Evolutionary conservation across 768 basidiomycete genomes (phyloP).

Genomic region (Termitomyces sp.): DNA sequence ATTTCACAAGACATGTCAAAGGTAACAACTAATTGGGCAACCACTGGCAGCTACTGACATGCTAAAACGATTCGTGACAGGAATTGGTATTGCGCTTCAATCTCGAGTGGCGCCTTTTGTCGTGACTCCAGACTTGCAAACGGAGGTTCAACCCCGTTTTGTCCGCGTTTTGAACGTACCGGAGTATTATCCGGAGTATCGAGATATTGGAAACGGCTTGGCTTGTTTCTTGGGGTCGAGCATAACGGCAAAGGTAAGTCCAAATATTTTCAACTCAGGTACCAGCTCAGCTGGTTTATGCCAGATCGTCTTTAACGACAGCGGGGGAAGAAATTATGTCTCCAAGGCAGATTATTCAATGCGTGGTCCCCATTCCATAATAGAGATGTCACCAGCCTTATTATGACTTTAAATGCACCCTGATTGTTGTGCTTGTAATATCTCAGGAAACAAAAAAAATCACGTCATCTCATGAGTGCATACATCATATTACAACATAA

Average conservation of each 20-base stretch:
- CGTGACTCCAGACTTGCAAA: slow-evolving; percentile 54
- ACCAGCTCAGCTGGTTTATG: not conserved
- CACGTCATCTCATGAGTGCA: slow-evolving; percentile 1
- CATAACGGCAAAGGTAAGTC: slow-evolving; percentile 75
- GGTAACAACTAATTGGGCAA: slow-evolving; percentile 32
- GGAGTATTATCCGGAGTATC: slow-evolving; percentile 88
- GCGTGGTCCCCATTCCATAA: slow-evolving; percentile 68
- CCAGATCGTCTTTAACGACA: slow-evolving; percentile 73
- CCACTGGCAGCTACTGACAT: not conserved
- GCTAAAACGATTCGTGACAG: slow-evolving; percentile 26
- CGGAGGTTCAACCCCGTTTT: slow-evolving; percentile 65
- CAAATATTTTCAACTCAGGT: not conserved
- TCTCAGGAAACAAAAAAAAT: not conserved
- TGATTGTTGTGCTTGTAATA: not conserved
- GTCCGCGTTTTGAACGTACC: slow-evolving; percentile 65
- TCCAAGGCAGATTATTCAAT: slow-evolving; percentile 73
- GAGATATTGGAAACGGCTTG: slow-evolving; percentile 77
- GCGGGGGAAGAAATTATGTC: slow-evolving; percentile 61
- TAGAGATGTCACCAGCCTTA: slow-evolving; percentile 73
- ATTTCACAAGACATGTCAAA: slow-evolving; percentile 64
- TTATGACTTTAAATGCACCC: slow-evolving; percentile 34
- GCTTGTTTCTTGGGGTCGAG: slow-evolving; percentile 79
- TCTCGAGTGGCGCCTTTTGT: slow-evolving; percentile 64
- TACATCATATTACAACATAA: slow-evolving; percentile 5
- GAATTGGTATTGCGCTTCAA: slow-evolving; percentile 63